Evolutionary conservation across 306 rosid genomes (phyloP).

Genomic region (Castanospermum australe): DNA sequence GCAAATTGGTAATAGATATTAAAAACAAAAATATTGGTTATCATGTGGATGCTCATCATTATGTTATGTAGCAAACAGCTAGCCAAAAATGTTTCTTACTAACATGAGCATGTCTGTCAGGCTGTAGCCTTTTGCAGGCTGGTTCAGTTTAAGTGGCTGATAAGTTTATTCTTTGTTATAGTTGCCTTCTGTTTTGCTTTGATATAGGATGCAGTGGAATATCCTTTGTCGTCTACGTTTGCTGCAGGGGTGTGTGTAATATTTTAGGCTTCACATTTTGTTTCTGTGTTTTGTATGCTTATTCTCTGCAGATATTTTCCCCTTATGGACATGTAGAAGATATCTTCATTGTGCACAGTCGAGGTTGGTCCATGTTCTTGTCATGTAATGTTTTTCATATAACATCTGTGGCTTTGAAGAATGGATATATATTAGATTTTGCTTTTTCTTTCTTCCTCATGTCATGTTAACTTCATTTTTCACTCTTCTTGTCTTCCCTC

Average conservation of each 20-base stretch:
- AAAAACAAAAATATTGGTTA: not conserved
- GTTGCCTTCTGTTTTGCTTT: slow-evolving; percentile 13
- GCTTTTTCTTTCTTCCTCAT: not conserved
- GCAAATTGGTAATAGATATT: slow-evolving; percentile 1
- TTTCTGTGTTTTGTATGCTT: slow-evolving; percentile 31
- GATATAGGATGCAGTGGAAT: slow-evolving; percentile 20
- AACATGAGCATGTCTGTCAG: not conserved
- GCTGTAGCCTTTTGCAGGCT: slow-evolving; percentile 19
- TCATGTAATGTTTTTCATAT: slow-evolving; percentile 15
- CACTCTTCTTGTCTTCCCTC: not conserved
- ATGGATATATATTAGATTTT: not conserved
- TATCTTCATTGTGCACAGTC: slow-evolving; percentile 54
- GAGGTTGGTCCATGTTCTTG: slow-evolving; percentile 58
- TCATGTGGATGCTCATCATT: slow-evolving; percentile 13
- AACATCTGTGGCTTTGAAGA: slow-evolving; percentile 27
- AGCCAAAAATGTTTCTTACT: slow-evolving; percentile 1
- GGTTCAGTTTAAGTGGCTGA: slow-evolving; percentile 12
- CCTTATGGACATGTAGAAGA: slow-evolving; percentile 74
- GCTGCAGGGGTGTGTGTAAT: slow-evolving; percentile 18
- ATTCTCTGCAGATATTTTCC: slow-evolving; percentile 74
- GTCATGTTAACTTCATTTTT: not conserved
- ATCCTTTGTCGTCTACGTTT: not conserved
- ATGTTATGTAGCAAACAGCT: slow-evolving; percentile 15
- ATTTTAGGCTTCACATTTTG: slow-evolving; percentile 11
- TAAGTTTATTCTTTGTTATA: slow-evolving; percentile 17